phyloP scores from a whole-genome alignment of 1,284 basidiomycete species.

The Ceraceosorus guamensis region DNA sequence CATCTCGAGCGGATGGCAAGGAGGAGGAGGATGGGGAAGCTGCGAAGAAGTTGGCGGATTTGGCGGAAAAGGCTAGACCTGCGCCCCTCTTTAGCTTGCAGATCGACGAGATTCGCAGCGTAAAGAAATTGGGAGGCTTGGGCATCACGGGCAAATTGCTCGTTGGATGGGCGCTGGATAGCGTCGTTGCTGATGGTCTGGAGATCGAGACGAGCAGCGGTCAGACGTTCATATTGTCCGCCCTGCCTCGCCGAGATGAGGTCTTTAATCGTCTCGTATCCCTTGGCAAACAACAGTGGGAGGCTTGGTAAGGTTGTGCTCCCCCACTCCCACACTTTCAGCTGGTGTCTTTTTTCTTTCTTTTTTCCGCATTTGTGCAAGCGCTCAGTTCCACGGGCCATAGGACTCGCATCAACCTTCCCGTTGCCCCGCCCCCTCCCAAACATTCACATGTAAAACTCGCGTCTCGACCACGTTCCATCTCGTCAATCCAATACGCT shows the following conservation, averaged over 20 bases:
- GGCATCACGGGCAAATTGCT: slow-evolving; percentile 48
- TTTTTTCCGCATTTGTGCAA: too few relatives aligned
- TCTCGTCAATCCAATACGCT: too few relatives aligned
- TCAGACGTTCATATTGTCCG: slow-evolving; percentile 37
- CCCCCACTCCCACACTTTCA: background rate
- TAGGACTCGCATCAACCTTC: too few relatives aligned
- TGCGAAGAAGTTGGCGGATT: slow-evolving; percentile 1
- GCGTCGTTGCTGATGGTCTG: slow-evolving; percentile 30
- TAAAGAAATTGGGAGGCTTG: slow-evolving; percentile 45
- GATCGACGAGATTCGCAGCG: slow-evolving; percentile 41
- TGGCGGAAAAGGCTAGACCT: slow-evolving; percentile 18
- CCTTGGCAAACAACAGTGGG: slow-evolving; percentile 27
- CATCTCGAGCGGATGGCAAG: slow-evolving; percentile 3
- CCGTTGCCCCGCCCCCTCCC: too few relatives aligned
- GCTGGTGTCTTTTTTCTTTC: background rate
- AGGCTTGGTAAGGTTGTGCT: slow-evolving; percentile 13
- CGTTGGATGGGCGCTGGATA: slow-evolving; percentile 32
- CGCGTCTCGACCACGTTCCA: too few relatives aligned
- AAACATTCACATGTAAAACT: too few relatives aligned
- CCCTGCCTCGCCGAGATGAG: slow-evolving; percentile 46
- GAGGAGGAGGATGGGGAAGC: background rate
- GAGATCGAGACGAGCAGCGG: slow-evolving; percentile 32
- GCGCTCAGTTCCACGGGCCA: too few relatives aligned
- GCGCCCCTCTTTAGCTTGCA: slow-evolving; percentile 32
- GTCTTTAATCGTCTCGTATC: slow-evolving; percentile 45